Conservation (phyloP, 75 land plant species). For the Pseudotsuga menziesii region DNA sequence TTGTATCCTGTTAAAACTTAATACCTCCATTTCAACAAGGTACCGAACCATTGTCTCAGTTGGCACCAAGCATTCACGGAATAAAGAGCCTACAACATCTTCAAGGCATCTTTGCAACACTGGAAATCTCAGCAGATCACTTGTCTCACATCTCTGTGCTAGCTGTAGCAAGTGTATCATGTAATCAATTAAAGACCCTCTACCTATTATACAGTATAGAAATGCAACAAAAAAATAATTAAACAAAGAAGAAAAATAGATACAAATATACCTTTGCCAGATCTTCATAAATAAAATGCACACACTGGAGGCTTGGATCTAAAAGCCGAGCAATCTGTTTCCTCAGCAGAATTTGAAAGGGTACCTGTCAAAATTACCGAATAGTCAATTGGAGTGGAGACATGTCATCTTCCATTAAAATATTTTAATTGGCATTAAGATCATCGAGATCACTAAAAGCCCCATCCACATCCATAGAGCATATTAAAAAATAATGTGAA, state of each 20-base stretch:
- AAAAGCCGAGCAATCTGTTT: slow-evolving; percentile 81
- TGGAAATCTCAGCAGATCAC: slow-evolving; percentile 82
- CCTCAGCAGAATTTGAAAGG: slow-evolving; percentile 83
- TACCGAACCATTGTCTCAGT: slow-evolving; percentile 88
- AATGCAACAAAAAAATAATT: not conserved
- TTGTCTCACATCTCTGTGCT: slow-evolving; percentile 64
- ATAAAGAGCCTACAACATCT: slow-evolving; percentile 72
- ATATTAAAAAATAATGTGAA: not conserved
- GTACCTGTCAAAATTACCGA: slow-evolving; percentile 45
- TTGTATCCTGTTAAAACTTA: slow-evolving; percentile 25
- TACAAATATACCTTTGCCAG: slow-evolving; percentile 57
- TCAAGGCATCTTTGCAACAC: slow-evolving; percentile 69
- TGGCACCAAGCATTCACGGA: slow-evolving; percentile 74
- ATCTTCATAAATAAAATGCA: slow-evolving; percentile 88
- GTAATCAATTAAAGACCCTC: not conserved
- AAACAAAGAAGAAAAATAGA: not conserved
- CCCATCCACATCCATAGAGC: not conserved
- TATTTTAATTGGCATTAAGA: not conserved
- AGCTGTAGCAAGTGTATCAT: slow-evolving; percentile 41
- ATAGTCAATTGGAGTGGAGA: not conserved
- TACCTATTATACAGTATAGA: not conserved
- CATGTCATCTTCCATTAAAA: not conserved
- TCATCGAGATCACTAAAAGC: not conserved
- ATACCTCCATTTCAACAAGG: slow-evolving; percentile 98
- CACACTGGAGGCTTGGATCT: slow-evolving; percentile 95